phyloP scores from a whole-genome alignment of 805 yeast genomes.

The Metschnikowia corniflorae region DNA sequence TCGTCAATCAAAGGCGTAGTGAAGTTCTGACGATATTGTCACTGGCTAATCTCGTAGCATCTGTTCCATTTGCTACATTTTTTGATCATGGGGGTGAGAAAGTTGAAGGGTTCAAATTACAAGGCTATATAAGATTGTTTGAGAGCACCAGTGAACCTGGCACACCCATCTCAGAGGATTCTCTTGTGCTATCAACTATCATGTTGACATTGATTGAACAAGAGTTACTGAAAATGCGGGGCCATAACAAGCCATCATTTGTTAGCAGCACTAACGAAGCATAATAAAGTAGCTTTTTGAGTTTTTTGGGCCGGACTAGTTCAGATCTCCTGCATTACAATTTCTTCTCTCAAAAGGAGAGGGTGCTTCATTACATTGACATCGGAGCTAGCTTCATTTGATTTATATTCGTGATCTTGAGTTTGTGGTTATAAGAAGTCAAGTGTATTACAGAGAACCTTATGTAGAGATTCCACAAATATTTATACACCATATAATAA shows the following conservation, averaged over 20 bases:
- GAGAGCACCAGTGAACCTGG: constrained; percentile 6
- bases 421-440: too few relatives aligned
- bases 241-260: constrained; percentile 25
- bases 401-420: too few relatives aligned
- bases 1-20: constrained; percentile 20
- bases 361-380: too few relatives aligned
- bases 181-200: constrained; percentile 23
- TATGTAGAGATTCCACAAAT: too few relatives aligned
- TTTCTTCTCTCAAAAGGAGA: too few relatives aligned
- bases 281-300: neutral
- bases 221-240: constrained; percentile 32
- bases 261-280: too few relatives aligned
- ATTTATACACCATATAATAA: too few relatives aligned
- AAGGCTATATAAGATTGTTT: constrained; percentile 23
- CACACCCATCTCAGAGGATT: constrained; percentile 17
- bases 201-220: constrained; percentile 31
- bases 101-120: constrained; percentile 19
- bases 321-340: too few relatives aligned
- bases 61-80: constrained; percentile 30
- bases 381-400: too few relatives aligned
- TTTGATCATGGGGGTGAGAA: constrained; percentile 25
- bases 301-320: too few relatives aligned
- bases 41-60: constrained; percentile 18
- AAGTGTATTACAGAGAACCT: too few relatives aligned
- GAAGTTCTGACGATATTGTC: constrained; percentile 20